Evolutionary conservation across 139 green algal genomes (phyloP), one percentile per base, ranked within the genome.

Genomic region (Haematococcus lacustris): DNA sequence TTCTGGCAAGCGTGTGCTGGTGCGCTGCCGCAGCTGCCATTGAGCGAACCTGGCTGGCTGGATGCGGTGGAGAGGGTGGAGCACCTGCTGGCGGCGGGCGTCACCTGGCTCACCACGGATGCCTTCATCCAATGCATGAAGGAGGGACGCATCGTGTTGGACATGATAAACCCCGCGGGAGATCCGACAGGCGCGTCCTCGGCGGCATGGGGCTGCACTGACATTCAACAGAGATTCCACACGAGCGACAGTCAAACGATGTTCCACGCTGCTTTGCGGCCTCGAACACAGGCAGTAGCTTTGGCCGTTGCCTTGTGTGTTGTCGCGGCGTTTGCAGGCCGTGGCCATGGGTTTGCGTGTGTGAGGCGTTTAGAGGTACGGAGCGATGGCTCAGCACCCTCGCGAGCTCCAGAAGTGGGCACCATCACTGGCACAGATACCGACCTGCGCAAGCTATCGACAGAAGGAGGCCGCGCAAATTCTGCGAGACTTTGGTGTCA

Each of bases 381-480:
- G 43, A 28, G 43, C 9, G 17, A 53, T 53, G 43, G 43, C 17
- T 53, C 9, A 34, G 53, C 17, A 26, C 53, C 9, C 4, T 21
- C 33, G 53, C 23, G 53, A 23, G 23, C 53, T 4, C 53, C 53
- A 7, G 53, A 64, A 30, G 33, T 64, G 53, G 53, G 53, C 35
- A 69, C 34, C 13, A 69, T 69, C 63, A 69, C 63, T 51, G 63
- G 63, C 6, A 51, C 63, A 34, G 63, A 69, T 23, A 25, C 37
- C 2, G 63, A 69, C 21, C 35, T 69, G 63, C 35, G 63, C 37
- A 69, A 69, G 63, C 63, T 69, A 6, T 51, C 21, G 21, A 69
- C 50, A n/a, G 37, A 26, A 30, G 6, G 25, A 69, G 7, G 63
- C 63, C 2, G 35, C 35, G 17, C 21, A 39, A 7, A 69, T 69